Percentiles rank a stretch among this genome's conserved stretches.
phyloP scores from a whole-genome alignment of 2,329 filamentous ascomycete species.

The Monilinia fructicola region DNA sequence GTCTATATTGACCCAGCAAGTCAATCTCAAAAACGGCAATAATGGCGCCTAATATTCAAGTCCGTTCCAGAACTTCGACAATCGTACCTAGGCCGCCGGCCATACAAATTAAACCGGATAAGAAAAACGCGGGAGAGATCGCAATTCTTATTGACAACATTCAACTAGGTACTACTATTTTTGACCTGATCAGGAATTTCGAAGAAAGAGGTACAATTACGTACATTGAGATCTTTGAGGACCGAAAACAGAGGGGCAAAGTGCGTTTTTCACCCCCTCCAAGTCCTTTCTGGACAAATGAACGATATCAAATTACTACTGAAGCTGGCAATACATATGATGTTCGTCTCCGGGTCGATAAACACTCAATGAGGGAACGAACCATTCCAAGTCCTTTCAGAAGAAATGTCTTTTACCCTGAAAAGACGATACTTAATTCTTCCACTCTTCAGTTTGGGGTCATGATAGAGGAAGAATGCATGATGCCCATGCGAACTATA shows the following conservation, averaged over 20 bases:
- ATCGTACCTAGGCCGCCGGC: not conserved
- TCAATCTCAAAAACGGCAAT: too few species aligned
- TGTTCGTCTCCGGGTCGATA: not conserved
- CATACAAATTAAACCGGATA: conserved; percentile 1
- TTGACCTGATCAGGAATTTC: conserved; percentile 11
- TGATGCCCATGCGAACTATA: conserved; percentile 48
- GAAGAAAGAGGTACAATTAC: conserved; percentile 42
- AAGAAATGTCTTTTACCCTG: conserved; percentile 37
- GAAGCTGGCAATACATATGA: not conserved
- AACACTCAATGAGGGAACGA: not conserved
- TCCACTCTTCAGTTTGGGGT: conserved; percentile 61
- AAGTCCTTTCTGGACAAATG: conserved; percentile 49
- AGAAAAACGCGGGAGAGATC: not conserved
- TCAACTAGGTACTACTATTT: conserved; percentile 6
- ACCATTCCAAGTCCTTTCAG: conserved; percentile 33
- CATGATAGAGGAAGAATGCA: conserved; percentile 51
- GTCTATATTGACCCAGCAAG: not conserved
- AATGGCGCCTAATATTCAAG: too few species aligned
- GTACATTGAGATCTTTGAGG: conserved; percentile 56
- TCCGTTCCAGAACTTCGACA: not conserved
- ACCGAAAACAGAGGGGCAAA: conserved; percentile 45
- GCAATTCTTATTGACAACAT: not conserved
- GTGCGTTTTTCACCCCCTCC: conserved; percentile 61
- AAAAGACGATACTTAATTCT: conserved; percentile 45
- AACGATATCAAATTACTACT: conserved; percentile 1